These are phyloP conservation scores for Metschnikowia aberdeeniae DNA, from an alignment of 805 yeast genomes.

Conservation along the genomic window DNA sequence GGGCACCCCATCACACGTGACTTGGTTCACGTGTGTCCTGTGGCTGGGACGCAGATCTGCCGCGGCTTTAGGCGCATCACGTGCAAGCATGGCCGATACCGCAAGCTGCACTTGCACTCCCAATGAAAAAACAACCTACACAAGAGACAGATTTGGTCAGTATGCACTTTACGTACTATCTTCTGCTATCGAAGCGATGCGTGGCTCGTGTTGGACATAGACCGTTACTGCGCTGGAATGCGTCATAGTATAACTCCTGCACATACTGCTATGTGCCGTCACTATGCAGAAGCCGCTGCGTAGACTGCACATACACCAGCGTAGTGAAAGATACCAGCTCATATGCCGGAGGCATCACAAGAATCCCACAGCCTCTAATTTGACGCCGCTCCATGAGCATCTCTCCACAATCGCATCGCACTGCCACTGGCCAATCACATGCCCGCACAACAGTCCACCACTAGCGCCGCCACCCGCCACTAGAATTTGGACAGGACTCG, in stretches of 20 bases:
- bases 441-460: not conserved
- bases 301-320: not conserved
- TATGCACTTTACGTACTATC: too few species aligned
- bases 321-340: not conserved
- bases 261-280: not conserved
- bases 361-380: slow-evolving; percentile 1
- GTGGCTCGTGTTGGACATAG: too few species aligned
- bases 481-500: too few species aligned
- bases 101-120: too few species aligned
- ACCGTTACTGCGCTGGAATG: not conserved
- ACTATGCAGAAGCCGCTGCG: slow-evolving; percentile 1
- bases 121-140: too few species aligned
- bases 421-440: slow-evolving; percentile 1
- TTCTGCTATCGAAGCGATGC: too few species aligned
- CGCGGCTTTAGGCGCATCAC: too few species aligned
- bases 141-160: too few species aligned
- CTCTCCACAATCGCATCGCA: slow-evolving; percentile 6
- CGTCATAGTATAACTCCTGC: not conserved
- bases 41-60: too few species aligned
- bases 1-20: not conserved
- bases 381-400: slow-evolving; percentile 3
- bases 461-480: too few species aligned
- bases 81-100: too few species aligned
- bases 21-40: too few species aligned
- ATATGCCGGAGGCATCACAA: slow-evolving; percentile 1